A percentile compares a stretch with the other conserved stretches of the same genome.
These are phyloP conservation scores for Coemansia sp. DNA, from an alignment of 371 early-diverging fungal genomes.

Conservation along the genomic window DNA sequence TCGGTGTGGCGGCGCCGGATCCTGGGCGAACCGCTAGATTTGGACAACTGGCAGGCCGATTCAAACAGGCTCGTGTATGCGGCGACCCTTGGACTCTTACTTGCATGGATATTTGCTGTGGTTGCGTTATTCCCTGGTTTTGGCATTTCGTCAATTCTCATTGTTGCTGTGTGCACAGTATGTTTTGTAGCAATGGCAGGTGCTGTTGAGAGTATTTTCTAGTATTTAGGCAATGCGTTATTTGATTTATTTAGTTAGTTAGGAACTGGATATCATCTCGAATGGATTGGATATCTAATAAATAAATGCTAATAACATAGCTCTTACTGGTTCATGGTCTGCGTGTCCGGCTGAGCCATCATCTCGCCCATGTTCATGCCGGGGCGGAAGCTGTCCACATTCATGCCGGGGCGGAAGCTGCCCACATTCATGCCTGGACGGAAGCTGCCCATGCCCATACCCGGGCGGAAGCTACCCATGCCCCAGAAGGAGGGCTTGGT, in stretches of 20 bases:
- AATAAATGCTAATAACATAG: no score
- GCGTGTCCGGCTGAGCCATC: no score
- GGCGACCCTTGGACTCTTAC: constrained; percentile 35
- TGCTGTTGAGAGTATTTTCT: constrained; percentile 27
- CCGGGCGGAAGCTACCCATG: not conserved
- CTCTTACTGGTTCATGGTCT: no score
- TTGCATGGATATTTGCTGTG: constrained; percentile 34
- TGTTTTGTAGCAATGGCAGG: constrained; percentile 23
- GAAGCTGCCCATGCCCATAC: not conserved
- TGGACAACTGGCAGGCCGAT: constrained; percentile 44
- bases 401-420: not conserved
- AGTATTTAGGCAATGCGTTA: no score
- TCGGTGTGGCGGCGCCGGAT: constrained; percentile 44
- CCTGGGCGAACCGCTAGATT: constrained; percentile 37
- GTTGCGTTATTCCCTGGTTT: constrained; percentile 37
- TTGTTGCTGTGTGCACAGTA: constrained; percentile 13
- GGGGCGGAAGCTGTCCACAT: not conserved
- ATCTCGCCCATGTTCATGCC: not conserved
- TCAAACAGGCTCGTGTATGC: constrained; percentile 30
- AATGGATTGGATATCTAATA: no score
- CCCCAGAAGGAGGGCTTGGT: not conserved
- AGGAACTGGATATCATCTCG: no score
- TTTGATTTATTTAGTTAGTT: no score
- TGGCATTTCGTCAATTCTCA: constrained; percentile 23
- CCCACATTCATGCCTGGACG: no score